Percentiles rank a stretch among this genome's conserved stretches.
Evolutionary conservation across 768 basidiomycete species (phyloP).

Genomic region (Tremella mesenterica): DNA sequence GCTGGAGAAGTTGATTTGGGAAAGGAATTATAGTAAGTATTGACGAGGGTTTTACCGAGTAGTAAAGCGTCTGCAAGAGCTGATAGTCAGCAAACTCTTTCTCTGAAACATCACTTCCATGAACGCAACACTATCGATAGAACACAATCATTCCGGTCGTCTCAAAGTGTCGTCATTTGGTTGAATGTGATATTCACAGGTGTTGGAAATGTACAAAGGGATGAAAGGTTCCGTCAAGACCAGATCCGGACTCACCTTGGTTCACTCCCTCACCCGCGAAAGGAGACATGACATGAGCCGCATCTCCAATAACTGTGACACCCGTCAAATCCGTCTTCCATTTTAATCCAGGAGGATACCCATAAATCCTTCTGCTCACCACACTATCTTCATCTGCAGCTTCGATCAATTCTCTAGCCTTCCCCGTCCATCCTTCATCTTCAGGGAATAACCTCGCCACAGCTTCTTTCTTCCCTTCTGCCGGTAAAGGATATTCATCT

Average conservation of each 20-base stretch:
- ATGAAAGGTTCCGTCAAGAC: too few species aligned
- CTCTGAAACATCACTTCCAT: background rate
- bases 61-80: background rate
- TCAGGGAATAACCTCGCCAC: slow-evolving; percentile 10
- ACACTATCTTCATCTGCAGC: slow-evolving; percentile 12
- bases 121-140: background rate
- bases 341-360: slow-evolving; percentile 9
- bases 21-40: background rate
- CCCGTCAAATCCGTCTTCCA: slow-evolving; percentile 18
- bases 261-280: slow-evolving; percentile 47
- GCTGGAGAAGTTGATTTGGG: background rate
- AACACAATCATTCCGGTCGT: too few species aligned
- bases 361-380: slow-evolving; percentile 12
- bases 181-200: too few species aligned
- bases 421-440: slow-evolving; percentile 16
- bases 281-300: slow-evolving; percentile 46
- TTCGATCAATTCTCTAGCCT: slow-evolving; percentile 12
- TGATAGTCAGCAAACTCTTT: background rate
- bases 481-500: slow-evolving; percentile 14
- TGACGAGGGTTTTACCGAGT: background rate
- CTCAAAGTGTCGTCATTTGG: too few species aligned
- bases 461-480: slow-evolving; percentile 2
- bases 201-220: too few species aligned
- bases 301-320: slow-evolving; percentile 42
- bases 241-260: background rate